Conservation (phyloP, 2,329 filamentous ascomycete species). For the Cercospora beticola region DNA sequence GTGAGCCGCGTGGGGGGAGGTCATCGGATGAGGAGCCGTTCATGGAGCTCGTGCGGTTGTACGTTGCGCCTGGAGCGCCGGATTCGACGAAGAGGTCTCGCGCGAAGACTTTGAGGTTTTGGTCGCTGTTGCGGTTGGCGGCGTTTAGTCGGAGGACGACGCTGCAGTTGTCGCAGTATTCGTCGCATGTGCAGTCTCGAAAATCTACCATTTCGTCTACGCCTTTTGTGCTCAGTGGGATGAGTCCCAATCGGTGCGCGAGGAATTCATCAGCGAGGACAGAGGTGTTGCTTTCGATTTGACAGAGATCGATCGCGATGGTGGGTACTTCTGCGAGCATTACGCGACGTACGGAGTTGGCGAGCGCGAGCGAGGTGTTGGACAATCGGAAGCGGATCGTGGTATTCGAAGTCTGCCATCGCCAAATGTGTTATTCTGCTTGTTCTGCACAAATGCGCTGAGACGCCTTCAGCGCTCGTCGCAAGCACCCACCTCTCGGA, state of each 20-base stretch:
- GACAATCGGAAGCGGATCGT: slow-evolving; percentile 90
- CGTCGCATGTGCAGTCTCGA: slow-evolving; percentile 94
- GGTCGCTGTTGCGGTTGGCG: slow-evolving; percentile 66
- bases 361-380: slow-evolving; percentile 85
- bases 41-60: slow-evolving; percentile 62
- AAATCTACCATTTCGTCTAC: slow-evolving; percentile 81
- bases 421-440: slow-evolving; percentile 10
- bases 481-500: slow-evolving; percentile 43
- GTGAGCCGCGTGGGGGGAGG: slow-evolving; percentile 61
- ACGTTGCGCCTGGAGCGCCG: slow-evolving; percentile 59
- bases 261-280: slow-evolving; percentile 96
- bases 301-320: slow-evolving; percentile 90
- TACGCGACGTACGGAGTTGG: slow-evolving; percentile 85
- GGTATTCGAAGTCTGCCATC: slow-evolving; percentile 62
- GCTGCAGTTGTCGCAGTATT: slow-evolving; percentile 89
- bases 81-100: slow-evolving; percentile 71
- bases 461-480: not conserved
- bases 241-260: slow-evolving; percentile 83
- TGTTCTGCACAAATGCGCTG: not conserved
- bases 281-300: slow-evolving; percentile 91
- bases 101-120: slow-evolving; percentile 92
- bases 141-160: slow-evolving; percentile 82
- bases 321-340: slow-evolving; percentile 94
- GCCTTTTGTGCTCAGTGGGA: slow-evolving; percentile 82
- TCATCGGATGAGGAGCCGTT: slow-evolving; percentile 65